Evolutionary conservation across 2,329 filamentous ascomycete species (phyloP), one percentile per base, ranked within the genome.

Genomic region (Graphilbum fragrans): DNA sequence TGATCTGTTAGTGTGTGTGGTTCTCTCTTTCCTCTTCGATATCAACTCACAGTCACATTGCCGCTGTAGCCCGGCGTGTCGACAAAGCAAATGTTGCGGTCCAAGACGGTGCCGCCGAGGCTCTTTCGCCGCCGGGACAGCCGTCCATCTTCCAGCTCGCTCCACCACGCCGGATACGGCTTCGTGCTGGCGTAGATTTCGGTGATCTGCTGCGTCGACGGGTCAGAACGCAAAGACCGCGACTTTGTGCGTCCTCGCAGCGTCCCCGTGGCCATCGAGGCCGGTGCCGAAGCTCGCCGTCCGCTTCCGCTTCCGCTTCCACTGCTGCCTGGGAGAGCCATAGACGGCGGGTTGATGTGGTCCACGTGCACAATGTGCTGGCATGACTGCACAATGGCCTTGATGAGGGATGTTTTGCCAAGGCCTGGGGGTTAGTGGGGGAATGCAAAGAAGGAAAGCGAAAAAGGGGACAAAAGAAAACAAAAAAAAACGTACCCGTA

Each of bases 321-420:
- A n/a, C n/a, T 14, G 7, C 29, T 31, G 29, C 29, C 14, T 14
- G 29, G 29, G 11, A 14, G 29, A 34, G 39, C 45, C 39, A 39
- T 6, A 3, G 45, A 18, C 32, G 47, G 34, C 7, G 47, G 38
- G 3, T 63, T 58, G 37, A 79, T 63, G 3, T 82, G 72, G 55
- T 96, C 90, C 41, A 94, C 79, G 57, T 98, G 90, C 2, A 96
- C 90, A 47, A 98, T 94, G 54, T 96, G 86, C 54, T 88, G 78
- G 57, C 86, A 94, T 4, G 67, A 71, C 55, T 94, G 86, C 16
- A 93, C 79, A 36, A 98, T 85, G 2, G 86, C 85, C 55, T 82
- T 85, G 52, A 96, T 83, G 38, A 96, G 72, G 4, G 85, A 88
- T 1, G 87, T 88, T 63, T 96, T 96, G 29, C 92, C 92, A 37